Conservation (phyloP, 1,139 yeast species). For the Kodamaea sp. region DNA sequence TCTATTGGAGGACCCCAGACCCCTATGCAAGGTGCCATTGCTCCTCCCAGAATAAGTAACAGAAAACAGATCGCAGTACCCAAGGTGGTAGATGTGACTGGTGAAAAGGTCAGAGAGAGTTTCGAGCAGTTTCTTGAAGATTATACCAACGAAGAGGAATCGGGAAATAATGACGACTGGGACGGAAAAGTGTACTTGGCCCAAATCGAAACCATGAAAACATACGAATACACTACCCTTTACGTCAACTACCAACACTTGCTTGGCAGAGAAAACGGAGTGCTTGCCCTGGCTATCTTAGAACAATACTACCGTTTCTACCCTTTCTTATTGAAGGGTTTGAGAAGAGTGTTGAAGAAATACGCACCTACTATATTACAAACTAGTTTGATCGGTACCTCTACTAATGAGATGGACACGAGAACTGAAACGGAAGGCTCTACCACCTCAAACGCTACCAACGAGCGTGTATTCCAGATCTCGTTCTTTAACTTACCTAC, state of each 20-base stretch:
- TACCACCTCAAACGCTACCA: slow-evolving; percentile 34
- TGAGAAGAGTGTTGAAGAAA: slow-evolving; percentile 69
- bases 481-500: slow-evolving; percentile 88
- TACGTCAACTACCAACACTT: slow-evolving; percentile 86
- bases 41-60: slow-evolving; percentile 34
- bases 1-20: slow-evolving; percentile 14
- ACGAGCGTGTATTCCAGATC: slow-evolving; percentile 82
- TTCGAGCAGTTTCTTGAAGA: slow-evolving; percentile 80
- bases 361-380: slow-evolving; percentile 75
- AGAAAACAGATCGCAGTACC: slow-evolving; percentile 69
- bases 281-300: slow-evolving; percentile 82
- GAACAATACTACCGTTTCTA: slow-evolving; percentile 92
- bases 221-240: slow-evolving; percentile 73
- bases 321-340: slow-evolving; percentile 79
- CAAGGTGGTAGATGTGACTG: slow-evolving; percentile 86
- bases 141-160: slow-evolving; percentile 44
- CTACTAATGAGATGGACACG: slow-evolving; percentile 6
- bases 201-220: slow-evolving; percentile 80
- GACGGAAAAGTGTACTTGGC: slow-evolving; percentile 68
- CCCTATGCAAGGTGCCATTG: slow-evolving; percentile 14
- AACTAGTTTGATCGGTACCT: slow-evolving; percentile 40
- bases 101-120: slow-evolving; percentile 89
- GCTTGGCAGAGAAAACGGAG: slow-evolving; percentile 76
- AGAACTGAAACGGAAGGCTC: slow-evolving; percentile 22
- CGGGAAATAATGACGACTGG: slow-evolving; percentile 38